phyloP scores from a whole-genome alignment of 2,329 filamentous ascomycete genomes.

The Sporothrix protearum region DNA sequence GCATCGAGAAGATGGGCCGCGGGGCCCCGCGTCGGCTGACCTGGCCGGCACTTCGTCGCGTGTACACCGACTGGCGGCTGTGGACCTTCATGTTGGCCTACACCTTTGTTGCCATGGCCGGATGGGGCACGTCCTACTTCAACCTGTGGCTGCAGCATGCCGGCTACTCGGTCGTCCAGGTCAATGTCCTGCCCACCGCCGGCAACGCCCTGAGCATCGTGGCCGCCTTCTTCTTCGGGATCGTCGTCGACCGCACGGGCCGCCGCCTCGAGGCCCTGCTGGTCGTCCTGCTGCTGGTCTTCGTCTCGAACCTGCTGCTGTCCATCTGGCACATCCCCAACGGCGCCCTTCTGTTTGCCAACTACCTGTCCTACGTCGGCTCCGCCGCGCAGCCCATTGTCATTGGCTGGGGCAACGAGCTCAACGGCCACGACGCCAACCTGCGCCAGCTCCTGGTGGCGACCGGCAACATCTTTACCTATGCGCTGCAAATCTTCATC shows the following conservation, averaged over 20 bases:
- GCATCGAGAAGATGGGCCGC: slow-evolving; percentile 30
- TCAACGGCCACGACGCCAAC: slow-evolving; percentile 28
- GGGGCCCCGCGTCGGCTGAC: slow-evolving; percentile 40
- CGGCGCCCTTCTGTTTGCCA: slow-evolving; percentile 27
- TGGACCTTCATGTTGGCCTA: slow-evolving; percentile 67
- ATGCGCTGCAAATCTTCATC: slow-evolving; percentile 26
- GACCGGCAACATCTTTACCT: slow-evolving; percentile 28
- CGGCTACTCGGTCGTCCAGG: slow-evolving; percentile 45
- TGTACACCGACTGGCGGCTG: slow-evolving; percentile 81
- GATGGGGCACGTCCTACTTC: slow-evolving; percentile 42
- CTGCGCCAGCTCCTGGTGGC: slow-evolving; percentile 29
- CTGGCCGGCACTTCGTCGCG: slow-evolving; percentile 61
- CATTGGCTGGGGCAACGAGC: slow-evolving; percentile 30
- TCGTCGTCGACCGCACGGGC: slow-evolving; percentile 28
- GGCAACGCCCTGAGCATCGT: slow-evolving; percentile 46
- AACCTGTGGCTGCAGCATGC: slow-evolving; percentile 50
- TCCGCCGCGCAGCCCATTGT: slow-evolving; percentile 30
- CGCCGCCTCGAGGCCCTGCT: slow-evolving; percentile 26
- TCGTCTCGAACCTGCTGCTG: slow-evolving; percentile 30
- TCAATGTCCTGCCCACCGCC: slow-evolving; percentile 49
- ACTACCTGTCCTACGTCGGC: slow-evolving; percentile 30
- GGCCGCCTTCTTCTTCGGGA: slow-evolving; percentile 40
- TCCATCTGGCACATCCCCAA: slow-evolving; percentile 30
- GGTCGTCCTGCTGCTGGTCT: slow-evolving; percentile 23
- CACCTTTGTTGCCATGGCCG: slow-evolving; percentile 24